phyloP scores from a whole-genome alignment of 345 rosid genomes.

The Abelmoschus esculentus region DNA sequence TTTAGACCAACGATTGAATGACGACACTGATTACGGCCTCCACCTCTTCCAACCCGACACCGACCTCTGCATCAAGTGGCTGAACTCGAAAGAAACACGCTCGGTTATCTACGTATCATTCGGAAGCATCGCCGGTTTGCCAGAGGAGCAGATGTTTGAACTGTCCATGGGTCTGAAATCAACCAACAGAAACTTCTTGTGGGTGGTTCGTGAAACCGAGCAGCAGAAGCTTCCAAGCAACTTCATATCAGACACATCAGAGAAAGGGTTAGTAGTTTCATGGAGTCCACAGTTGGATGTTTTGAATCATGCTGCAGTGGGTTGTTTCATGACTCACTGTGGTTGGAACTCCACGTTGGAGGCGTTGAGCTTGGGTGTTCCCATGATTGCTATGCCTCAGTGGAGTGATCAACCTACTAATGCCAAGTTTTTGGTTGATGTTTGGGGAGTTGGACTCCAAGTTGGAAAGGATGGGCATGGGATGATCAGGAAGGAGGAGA shows the following conservation, averaged over 20 bases:
- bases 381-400: slow-evolving; percentile 52
- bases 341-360: slow-evolving; percentile 73
- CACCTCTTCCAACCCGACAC: slow-evolving; percentile 33
- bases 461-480: slow-evolving; percentile 27
- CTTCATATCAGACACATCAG: slow-evolving; percentile 27
- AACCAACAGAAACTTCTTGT: slow-evolving; percentile 37
- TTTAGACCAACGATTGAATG: slow-evolving; percentile 38
- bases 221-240: slow-evolving; percentile 30
- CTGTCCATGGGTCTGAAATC: slow-evolving; percentile 31
- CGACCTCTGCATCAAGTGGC: slow-evolving; percentile 35
- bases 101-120: slow-evolving; percentile 51
- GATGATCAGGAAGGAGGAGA: slow-evolving; percentile 29
- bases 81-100: slow-evolving; percentile 26
- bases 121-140: slow-evolving; percentile 41
- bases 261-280: slow-evolving; percentile 35
- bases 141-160: slow-evolving; percentile 51
- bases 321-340: slow-evolving; percentile 59
- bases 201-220: slow-evolving; percentile 55
- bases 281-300: slow-evolving; percentile 58
- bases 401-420: slow-evolving; percentile 56
- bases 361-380: slow-evolving; percentile 51
- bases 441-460: slow-evolving; percentile 50
- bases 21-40: slow-evolving; percentile 46
- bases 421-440: slow-evolving; percentile 45
- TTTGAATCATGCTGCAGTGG: slow-evolving; percentile 36